A percentile compares a stretch with the other conserved stretches of the same genome.
Conservation (phyloP, 768 basidiomycete genomes). For the Phanerochaete sordida region DNA sequence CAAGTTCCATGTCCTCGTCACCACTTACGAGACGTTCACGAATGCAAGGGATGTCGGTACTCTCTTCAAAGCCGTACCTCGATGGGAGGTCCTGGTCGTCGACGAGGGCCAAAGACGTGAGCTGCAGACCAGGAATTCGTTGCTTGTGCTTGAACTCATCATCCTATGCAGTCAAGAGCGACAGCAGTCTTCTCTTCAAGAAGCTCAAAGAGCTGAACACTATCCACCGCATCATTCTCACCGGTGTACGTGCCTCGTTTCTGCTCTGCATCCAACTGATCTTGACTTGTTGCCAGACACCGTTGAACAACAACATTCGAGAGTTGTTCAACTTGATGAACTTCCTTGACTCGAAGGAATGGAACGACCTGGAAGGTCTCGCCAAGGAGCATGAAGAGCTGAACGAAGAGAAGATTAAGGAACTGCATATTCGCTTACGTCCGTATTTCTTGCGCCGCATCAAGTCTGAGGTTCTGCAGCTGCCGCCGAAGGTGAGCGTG, state of each 20-base stretch:
- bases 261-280: neutral
- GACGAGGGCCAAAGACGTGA: slow-evolving; percentile 91
- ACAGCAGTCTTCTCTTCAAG: slow-evolving; percentile 74
- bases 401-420: slow-evolving; percentile 73
- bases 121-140: slow-evolving; percentile 27
- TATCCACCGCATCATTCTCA: slow-evolving; percentile 83
- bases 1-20: slow-evolving; percentile 87
- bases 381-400: slow-evolving; percentile 75
- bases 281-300: slow-evolving; percentile 51
- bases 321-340: slow-evolving; percentile 98
- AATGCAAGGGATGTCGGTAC: slow-evolving; percentile 62
- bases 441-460: slow-evolving; percentile 93
- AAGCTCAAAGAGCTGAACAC: slow-evolving; percentile 77
- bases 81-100: slow-evolving; percentile 93
- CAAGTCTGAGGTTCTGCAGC: slow-evolving; percentile 87
- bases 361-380: slow-evolving; percentile 72
- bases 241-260: slow-evolving; percentile 54
- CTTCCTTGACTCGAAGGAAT: slow-evolving; percentile 79
- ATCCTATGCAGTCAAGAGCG: slow-evolving; percentile 68
- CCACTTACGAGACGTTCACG: slow-evolving; percentile 87
- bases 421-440: slow-evolving; percentile 72
- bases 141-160: slow-evolving; percentile 7
- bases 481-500: slow-evolving; percentile 78
- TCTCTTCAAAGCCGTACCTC: slow-evolving; percentile 76
- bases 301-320: slow-evolving; percentile 94